Conservation (phyloP, 2,329 filamentous ascomycete species). For the Diaporthe ilicicola region DNA sequence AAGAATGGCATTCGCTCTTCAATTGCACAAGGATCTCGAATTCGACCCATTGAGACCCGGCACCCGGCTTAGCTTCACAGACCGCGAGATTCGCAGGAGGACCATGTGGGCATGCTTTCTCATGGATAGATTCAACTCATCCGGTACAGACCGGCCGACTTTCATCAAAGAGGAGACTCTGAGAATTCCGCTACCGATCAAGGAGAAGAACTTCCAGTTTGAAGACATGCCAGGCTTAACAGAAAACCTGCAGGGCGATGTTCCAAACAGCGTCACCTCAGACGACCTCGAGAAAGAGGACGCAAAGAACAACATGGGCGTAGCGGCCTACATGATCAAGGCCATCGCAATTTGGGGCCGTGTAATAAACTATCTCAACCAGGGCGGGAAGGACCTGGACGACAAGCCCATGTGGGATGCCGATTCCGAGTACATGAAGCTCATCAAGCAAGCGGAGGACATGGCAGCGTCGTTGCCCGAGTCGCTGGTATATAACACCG, state of each 20-base stretch:
- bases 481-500: slow-evolving; percentile 75
- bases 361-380: slow-evolving; percentile 88
- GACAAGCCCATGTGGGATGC: slow-evolving; percentile 80
- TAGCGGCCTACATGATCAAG: slow-evolving; percentile 88
- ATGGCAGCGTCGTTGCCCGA: slow-evolving; percentile 76
- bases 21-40: slow-evolving; percentile 91
- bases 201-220: slow-evolving; percentile 88
- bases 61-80: slow-evolving; percentile 82
- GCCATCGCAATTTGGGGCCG: slow-evolving; percentile 89
- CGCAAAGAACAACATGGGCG: slow-evolving; percentile 87
- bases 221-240: slow-evolving; percentile 85
- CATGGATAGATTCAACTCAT: slow-evolving; percentile 98
- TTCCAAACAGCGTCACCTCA: slow-evolving; percentile 68
- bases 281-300: slow-evolving; percentile 72
- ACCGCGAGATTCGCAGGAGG: slow-evolving; percentile 89
- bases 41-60: slow-evolving; percentile 76
- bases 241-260: slow-evolving; percentile 79
- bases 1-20: slow-evolving; percentile 94
- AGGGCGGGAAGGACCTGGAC: slow-evolving; percentile 86
- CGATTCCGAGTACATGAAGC: slow-evolving; percentile 76
- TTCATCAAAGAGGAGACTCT: slow-evolving; percentile 91
- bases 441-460: slow-evolving; percentile 76
- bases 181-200: slow-evolving; percentile 88
- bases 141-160: slow-evolving; percentile 88
- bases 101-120: slow-evolving; percentile 99